Percentiles rank a stretch among this genome's conserved stretches.
These are phyloP conservation scores for Colletotrichum chrysophilum DNA, from an alignment of 2,329 filamentous ascomycete species.

Conservation along the genomic window DNA sequence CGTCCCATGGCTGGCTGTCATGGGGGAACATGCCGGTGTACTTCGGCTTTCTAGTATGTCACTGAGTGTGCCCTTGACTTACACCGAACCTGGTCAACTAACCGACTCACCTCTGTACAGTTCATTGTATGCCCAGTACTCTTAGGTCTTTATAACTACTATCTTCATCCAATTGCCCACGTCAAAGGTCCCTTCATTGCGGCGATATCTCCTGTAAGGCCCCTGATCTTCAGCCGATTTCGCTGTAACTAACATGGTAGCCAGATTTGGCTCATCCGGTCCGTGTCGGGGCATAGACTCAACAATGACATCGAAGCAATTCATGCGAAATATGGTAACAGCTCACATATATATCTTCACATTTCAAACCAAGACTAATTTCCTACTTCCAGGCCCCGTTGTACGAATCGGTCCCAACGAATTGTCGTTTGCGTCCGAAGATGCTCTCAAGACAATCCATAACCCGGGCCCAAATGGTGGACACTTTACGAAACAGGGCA, in stretches of 20 bases:
- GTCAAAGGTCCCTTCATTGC: background rate
- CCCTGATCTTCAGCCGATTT: fast-evolving
- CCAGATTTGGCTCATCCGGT: conserved; percentile 1
- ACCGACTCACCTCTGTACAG: background rate
- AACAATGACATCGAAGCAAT: conserved; percentile 5
- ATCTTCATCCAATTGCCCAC: background rate
- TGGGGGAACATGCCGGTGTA: background rate
- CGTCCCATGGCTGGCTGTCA: background rate
- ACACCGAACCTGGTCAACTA: background rate
- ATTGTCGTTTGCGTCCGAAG: background rate
- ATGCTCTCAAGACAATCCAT: background rate
- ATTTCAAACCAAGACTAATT: background rate
- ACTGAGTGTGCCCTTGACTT: background rate
- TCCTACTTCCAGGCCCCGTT: background rate
- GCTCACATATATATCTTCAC: too few relatives aligned
- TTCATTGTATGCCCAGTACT: background rate
- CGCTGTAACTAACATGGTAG: background rate
- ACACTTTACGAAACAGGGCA: conserved; percentile 8
- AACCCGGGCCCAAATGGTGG: background rate
- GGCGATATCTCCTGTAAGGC: background rate
- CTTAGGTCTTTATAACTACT: background rate
- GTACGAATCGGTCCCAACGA: conserved; percentile 5
- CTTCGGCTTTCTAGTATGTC: background rate
- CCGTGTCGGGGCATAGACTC: background rate
- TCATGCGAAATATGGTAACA: background rate